Base-by-base conservation (phyloP, 2,329 filamentous ascomycete genomes). In the Canariomyces notabilis region DNA sequence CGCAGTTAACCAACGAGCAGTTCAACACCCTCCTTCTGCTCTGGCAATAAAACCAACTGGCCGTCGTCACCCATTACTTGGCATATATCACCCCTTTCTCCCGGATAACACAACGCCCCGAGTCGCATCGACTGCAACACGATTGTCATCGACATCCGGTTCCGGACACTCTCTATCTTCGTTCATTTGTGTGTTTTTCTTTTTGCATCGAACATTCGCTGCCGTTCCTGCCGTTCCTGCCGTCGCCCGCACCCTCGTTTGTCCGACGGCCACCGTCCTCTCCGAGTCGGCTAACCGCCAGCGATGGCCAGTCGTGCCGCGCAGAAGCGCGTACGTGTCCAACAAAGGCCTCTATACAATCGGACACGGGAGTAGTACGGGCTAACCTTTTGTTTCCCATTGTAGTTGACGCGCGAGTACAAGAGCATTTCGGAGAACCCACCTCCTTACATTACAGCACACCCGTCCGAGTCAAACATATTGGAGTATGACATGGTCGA, bases 381-480 rank as follows among this genome's bases (percentile, higher is more conserved):
- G 6, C 45, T 51, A 39, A 55, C 29, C 15, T 11, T 29, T 37
- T 6, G 18, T 31, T 32, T 7, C 16, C 5, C 12, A 18, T 9
- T 54, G n/a, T 47, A 79, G 76, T 73, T 80, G 64, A 79, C 78
- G 56, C 75, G 76, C 66, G 78, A 81, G 61, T 82, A 77, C 69
- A 81, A 80, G 64, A 69, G 72, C 51, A 81, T 82, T 56, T 73
- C 75, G 14, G 73, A 79, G 59, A 91, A 89, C 59, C 89, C 90
- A 9, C 89, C 89, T 29, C 89, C 89, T 43, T 95, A 88, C 70
- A 95, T 95, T 59, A 76, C 80, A 41, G 89, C 90, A 12, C 89
- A 95, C 63, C 89, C 89, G 9, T 94, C 89, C 32, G 90, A 95
- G 56, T 78, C 80, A 34, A 95, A 95, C 66, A 95, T 95, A 55